These are phyloP conservation scores for Ustilago vetiveriae DNA, from an alignment of 1,284 basidiomycete species.

Conservation along the genomic window DNA sequence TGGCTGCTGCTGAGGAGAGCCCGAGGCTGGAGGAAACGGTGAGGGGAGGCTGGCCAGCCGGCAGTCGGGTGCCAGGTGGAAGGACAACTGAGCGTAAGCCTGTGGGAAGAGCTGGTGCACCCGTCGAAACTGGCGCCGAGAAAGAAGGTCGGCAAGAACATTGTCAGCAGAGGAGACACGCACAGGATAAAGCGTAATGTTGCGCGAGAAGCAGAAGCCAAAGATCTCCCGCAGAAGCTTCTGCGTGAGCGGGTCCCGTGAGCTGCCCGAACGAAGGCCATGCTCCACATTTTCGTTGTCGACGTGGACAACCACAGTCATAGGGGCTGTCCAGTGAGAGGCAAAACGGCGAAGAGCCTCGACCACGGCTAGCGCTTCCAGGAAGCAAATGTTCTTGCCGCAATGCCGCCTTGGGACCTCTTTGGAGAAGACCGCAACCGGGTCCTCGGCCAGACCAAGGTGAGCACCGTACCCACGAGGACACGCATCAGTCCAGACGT, in stretches of 20 bases:
- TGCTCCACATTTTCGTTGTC: constrained; percentile 2
- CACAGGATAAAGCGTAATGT: not conserved
- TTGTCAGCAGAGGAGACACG: not conserved
- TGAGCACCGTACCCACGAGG: too few species aligned
- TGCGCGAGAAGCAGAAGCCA: not conserved
- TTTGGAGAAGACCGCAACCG: not conserved
- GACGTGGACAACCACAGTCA: not conserved
- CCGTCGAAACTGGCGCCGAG: not conserved
- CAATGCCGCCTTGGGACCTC: not conserved
- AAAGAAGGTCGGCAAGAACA: not conserved
- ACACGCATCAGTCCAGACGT: too few species aligned
- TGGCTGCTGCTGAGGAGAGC: too few species aligned
- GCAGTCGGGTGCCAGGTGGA: too few species aligned
- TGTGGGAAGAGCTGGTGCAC: too few species aligned
- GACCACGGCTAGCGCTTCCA: constrained; percentile 1
- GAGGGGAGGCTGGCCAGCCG: too few species aligned
- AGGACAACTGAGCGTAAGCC: too few species aligned
- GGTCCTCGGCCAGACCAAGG: too few species aligned
- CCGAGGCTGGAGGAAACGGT: too few species aligned
- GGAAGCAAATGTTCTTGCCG: constrained; percentile 1
- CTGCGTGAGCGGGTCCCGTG: not conserved
- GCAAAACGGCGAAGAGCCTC: not conserved
- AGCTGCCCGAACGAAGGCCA: not conserved
- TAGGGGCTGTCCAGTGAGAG: not conserved
- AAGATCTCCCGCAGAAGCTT: not conserved